Base-by-base conservation (phyloP, 129 eudicot species). In the Chrysanthemum makinoi region DNA sequence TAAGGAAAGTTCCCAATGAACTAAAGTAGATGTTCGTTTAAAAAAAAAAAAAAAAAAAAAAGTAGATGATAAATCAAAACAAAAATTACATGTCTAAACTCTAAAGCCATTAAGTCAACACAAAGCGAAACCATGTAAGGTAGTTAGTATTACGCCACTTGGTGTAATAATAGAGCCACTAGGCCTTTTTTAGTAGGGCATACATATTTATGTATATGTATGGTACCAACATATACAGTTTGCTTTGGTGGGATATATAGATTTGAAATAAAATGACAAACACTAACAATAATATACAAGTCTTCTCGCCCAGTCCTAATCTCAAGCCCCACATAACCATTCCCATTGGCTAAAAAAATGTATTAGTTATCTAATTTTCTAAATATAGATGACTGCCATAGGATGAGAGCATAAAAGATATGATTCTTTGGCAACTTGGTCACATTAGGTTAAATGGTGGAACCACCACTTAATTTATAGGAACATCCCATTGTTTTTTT, bases 101-200 rank as follows among this genome's bases (percentile, higher is more conserved):
- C 28, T 3, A 26, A 48, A 66, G 11, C 50, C 71, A 66, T 13
- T 20, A 39, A 72, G 61, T 72, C 76, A 61, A 60, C 61, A 50
- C 24, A 48, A 61, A 72, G 60, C 3, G 51, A 72, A 61, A 72
- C 77, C 69, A 72, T 61, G 69, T 66, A 75, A 47, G 73, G 73
- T 75, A 66, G 61, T 73, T 12, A 28, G 79, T 66, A 43, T 75
- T 66, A 14, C 16, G 79, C 67, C 79, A 75, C 73, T 75, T 66
- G 79, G 79, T 68, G 51, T 24, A 75, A 75, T 56, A 75, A 75
- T 75, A 66, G 79, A 75, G 66, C 73, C 70, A 75, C 28, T 75
- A 74, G 57, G 28, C 70, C 66, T 53, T 65, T 30, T 65, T 74
- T 20, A 65, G 58, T 65, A 54, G 79, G 72, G 65, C 8, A 65